Base-by-base conservation (phyloP, 2,329 filamentous ascomycete genomes). In the Colletotrichum tofieldiae region DNA sequence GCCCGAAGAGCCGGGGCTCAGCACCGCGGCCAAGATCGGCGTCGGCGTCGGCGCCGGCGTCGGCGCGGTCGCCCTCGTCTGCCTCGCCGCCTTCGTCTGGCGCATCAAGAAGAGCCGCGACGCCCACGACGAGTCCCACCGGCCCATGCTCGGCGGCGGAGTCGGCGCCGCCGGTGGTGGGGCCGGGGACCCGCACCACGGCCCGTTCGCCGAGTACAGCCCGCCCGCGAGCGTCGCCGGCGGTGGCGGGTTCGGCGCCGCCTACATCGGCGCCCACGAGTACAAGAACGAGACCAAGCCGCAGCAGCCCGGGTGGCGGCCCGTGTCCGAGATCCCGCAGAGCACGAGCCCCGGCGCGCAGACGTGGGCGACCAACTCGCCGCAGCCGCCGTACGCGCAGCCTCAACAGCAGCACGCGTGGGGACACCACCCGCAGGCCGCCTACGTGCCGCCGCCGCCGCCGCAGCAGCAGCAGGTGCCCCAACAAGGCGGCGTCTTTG, bases 41-140 rank as follows among this genome's bases (percentile, higher is more conserved):
- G 78, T 86, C 12, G 84, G 81, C 7, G 79, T 83, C 0, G 84
- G 84, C 14, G 78, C 80, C 3, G 78, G 72, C 23, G 77, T 80
- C 43, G 80, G 79, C 7, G 71, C 64, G 16, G 60, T 78, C 20
- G 77, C 73, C 0, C 70, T 76, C 2, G 71, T 73, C 1, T 49
- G 59, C 16, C 43, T 74, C 20, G 20, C 56, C 14, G 62, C 55
- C 45, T 73, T 67, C 47, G 18, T 70, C 20, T 75, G 72, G 69
- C 64, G 69, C 43, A 32, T 65, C 3, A 67, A 71, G 54, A 41
- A 62, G 12, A 74, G 66, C 55, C 72, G 74, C 55, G 49, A 45
- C 35, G 29, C 65, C 20, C 72, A 73, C 37, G 72, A 75, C 3
- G 74, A 75, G 56, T 56, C 69, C 7, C 56, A 55, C 7, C 72